Base-by-base conservation (phyloP, 352 stramenopile genomes). In the Halophytophthora batemanensis region DNA sequence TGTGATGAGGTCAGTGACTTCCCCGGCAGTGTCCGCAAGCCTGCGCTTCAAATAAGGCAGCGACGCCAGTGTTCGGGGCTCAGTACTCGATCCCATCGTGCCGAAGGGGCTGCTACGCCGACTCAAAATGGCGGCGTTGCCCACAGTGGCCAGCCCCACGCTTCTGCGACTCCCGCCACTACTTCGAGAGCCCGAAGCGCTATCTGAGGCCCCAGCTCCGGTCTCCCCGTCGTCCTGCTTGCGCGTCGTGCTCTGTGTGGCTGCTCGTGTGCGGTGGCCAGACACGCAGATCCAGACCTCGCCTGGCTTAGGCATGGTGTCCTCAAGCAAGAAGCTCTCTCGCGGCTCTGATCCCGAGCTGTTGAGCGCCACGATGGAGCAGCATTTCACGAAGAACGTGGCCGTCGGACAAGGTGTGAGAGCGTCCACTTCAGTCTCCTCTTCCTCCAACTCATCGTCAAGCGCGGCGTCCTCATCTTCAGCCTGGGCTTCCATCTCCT, bases 251-350 rank as follows among this genome's bases (percentile, higher is more conserved):
- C 66, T 74, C 35, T 56, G 51, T 28, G 61, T 64, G 22, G 56
- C 53, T 14, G 56, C 45, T 48, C 76, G 59, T 21, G 69, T 63
- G 3, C 77, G 75, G 43, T 91, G 76, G 14, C 69, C 66, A 0
- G 76, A 77, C 6, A 85, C 53, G 29, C 77, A 87, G n/a, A 86
- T 50, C 77, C 81, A 91, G 3, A 91, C 77, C 54, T 91, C 81
- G 0, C 77, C 77, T 4, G 75, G 66, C 47, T 89, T 91, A 11
- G 77, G 81, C 74, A 91, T 87, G 14, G 71, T 75, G 45, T 91
- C 81, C 59, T 91, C 77, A 0, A 88, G 54, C 31, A 89, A 56
- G 46, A 87, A 86, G 39, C 67, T 77, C 39, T 86, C 77, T n/a
- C 41, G 62, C 11, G 48, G 56, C 33, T 76, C 66, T 0, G 69